Percentiles rank a stretch among this genome's conserved stretches.
Evolutionary conservation across 2,329 filamentous ascomycete species (phyloP).

Genomic region (Alternaria sp.): DNA sequence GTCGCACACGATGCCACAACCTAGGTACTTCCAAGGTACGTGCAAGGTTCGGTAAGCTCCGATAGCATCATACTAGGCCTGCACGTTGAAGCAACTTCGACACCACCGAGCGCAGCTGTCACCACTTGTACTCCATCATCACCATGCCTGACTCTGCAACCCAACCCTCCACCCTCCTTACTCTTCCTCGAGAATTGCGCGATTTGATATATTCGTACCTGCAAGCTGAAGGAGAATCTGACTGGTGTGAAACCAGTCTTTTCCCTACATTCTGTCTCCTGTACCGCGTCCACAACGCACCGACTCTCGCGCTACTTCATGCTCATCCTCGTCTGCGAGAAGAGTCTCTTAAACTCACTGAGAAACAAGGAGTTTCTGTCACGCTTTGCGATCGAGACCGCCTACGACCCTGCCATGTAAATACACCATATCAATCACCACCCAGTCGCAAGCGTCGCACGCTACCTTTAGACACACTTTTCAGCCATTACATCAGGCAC

Average conservation of each 20-base stretch:
- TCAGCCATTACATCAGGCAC: background rate
- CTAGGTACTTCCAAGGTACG: background rate
- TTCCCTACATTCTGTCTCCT: background rate
- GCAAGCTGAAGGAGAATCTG: background rate
- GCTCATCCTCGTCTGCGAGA: background rate
- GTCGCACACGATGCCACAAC: background rate
- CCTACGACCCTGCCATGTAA: background rate
- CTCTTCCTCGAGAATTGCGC: background rate
- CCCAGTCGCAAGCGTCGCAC: background rate
- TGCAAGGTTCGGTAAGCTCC: background rate
- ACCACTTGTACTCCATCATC: background rate
- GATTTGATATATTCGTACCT: background rate
- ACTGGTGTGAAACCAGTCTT: background rate
- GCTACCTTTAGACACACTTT: background rate
- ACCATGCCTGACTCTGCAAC: background rate
- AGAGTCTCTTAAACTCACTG: background rate
- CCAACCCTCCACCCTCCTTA: background rate
- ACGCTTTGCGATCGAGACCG: background rate
- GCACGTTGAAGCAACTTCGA: background rate
- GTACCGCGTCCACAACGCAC: background rate
- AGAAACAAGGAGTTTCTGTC: background rate
- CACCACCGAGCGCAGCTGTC: background rate
- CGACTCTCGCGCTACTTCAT: background rate
- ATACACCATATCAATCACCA: background rate
- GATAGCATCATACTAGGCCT: background rate